A percentile compares a stretch with the other conserved stretches of the same genome.
Evolutionary conservation across 352 stramenopile genomes (phyloP).

Genomic region (Poterioochromonas sp.): DNA sequence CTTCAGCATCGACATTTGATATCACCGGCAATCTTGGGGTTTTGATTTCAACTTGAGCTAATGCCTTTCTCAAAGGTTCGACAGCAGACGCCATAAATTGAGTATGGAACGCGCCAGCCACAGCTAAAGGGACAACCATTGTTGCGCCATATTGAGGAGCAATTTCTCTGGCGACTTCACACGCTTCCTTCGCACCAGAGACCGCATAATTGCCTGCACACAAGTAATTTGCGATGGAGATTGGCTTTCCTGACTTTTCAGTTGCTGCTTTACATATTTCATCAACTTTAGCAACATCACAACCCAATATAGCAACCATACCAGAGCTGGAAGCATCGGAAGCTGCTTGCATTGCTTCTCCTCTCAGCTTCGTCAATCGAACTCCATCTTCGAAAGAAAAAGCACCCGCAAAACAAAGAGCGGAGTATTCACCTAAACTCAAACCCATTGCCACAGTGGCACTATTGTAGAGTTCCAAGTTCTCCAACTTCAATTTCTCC

Average conservation of each 20-base stretch:
- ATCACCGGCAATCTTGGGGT: conserved; percentile 64
- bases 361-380: conserved; percentile 65
- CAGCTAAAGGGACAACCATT: conserved; percentile 69
- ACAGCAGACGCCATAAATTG: conserved; percentile 71
- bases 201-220: conserved; percentile 74
- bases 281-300: conserved; percentile 56
- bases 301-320: conserved; percentile 73
- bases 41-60: conserved; percentile 45
- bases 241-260: conserved; percentile 49
- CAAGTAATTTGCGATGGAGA: conserved; percentile 64
- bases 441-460: conserved; percentile 47
- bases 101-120: conserved; percentile 74
- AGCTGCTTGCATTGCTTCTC: conserved; percentile 54
- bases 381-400: conserved; percentile 73
- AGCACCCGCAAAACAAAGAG: conserved; percentile 70
- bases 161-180: conserved; percentile 39
- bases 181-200: conserved; percentile 54
- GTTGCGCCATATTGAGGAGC: conserved; percentile 36
- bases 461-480: conserved; percentile 56
- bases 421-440: conserved; percentile 62
- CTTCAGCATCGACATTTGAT: conserved; percentile 69
- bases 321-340: conserved; percentile 60
- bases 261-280: conserved; percentile 57
- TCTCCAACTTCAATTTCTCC: conserved; percentile 63
- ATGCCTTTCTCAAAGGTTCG: conserved; percentile 47